phyloP scores from a whole-genome alignment of 2,329 filamentous ascomycete genomes.

The Penicillium italicum region DNA sequence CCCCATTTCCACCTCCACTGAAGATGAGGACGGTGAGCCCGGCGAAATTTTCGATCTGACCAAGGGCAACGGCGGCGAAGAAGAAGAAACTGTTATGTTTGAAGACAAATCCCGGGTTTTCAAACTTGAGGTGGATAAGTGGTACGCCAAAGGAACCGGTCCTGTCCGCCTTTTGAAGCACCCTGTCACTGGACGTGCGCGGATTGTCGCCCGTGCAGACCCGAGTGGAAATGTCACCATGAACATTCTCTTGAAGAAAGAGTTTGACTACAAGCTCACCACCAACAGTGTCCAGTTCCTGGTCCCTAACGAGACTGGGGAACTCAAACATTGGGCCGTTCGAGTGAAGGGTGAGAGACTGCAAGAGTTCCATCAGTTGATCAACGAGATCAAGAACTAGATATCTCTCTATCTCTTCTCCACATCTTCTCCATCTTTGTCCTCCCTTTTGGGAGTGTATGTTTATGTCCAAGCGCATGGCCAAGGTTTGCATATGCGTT shows the following conservation, averaged over 20 bases:
- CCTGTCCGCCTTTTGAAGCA: constrained; percentile 69
- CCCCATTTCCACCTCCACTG: constrained; percentile 35
- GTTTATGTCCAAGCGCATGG: constrained; percentile 9
- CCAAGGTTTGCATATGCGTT: constrained; percentile 3
- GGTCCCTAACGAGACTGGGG: constrained; percentile 56
- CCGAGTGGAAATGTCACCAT: constrained; percentile 70
- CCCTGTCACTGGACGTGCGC: constrained; percentile 62
- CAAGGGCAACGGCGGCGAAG: constrained; percentile 63
- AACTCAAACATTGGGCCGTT: constrained; percentile 66
- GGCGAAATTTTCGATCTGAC: constrained; percentile 63
- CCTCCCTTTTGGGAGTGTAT: constrained; percentile 1
- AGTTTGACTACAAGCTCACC: constrained; percentile 60
- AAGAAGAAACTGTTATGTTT: constrained; percentile 66
- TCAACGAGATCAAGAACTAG: constrained; percentile 22
- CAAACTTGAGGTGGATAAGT: constrained; percentile 58
- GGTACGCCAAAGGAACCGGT: constrained; percentile 68
- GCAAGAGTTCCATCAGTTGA: constrained; percentile 10
- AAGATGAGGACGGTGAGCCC: constrained; percentile 40
- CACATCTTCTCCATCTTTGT: neutral
- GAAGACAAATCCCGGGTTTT: constrained; percentile 69
- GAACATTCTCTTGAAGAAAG: constrained; percentile 63
- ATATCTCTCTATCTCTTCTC: neutral
- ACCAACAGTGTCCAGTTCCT: constrained; percentile 44
- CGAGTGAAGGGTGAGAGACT: constrained; percentile 55
- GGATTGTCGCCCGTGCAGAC: constrained; percentile 70